Percentiles rank a stretch among this genome's conserved stretches.
These are phyloP conservation scores for Tricholoma terreum DNA, from an alignment of 768 basidiomycete species.

Conservation along the genomic window DNA sequence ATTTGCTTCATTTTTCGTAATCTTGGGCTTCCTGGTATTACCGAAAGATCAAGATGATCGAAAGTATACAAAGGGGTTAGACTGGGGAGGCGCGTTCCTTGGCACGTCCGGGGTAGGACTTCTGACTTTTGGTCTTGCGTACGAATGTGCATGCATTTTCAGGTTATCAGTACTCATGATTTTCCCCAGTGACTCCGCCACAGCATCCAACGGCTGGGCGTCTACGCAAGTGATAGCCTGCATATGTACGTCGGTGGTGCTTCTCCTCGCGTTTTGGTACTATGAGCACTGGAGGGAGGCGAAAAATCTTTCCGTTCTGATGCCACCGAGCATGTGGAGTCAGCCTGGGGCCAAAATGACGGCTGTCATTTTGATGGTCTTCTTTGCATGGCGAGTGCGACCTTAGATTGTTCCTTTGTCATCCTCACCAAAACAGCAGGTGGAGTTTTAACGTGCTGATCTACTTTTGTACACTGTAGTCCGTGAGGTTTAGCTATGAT, in stretches of 20 bases:
- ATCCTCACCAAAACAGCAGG: background rate
- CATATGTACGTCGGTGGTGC: background rate
- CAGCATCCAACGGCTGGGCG: background rate
- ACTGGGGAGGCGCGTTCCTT: background rate
- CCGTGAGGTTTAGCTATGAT: background rate
- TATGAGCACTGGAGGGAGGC: background rate
- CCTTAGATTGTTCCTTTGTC: background rate
- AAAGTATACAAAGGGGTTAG: background rate
- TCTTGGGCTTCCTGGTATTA: background rate
- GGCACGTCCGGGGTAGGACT: background rate
- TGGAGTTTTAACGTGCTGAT: background rate
- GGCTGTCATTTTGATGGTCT: background rate
- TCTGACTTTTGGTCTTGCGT: background rate
- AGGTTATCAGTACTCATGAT: too few relatives aligned
- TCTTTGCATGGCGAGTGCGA: background rate
- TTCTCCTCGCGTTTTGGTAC: background rate
- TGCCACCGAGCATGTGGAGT: background rate
- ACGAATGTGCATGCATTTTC: background rate
- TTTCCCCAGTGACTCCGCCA: background rate
- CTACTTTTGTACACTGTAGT: background rate
- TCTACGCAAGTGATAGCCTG: background rate
- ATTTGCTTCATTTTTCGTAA: background rate
- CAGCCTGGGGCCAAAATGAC: background rate
- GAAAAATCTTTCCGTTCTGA: background rate
- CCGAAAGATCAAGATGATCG: background rate